These are phyloP conservation scores for Dactylis glomerata DNA, from an alignment of 176 grass and related monocot species.

Conservation along the genomic window DNA sequence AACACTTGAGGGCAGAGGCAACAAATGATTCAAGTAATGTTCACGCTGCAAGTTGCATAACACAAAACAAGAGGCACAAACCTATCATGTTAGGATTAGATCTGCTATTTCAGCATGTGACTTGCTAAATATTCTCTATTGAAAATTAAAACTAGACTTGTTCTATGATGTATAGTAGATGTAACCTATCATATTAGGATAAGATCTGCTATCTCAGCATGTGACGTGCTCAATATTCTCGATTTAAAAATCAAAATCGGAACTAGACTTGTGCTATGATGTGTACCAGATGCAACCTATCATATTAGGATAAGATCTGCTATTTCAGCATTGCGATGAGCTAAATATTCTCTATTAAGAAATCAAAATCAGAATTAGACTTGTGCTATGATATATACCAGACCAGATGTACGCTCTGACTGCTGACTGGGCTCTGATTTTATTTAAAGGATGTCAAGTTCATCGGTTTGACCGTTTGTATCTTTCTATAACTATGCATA, in stretches of 20 bases:
- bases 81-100: background rate
- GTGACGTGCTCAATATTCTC: background rate
- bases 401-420: background rate
- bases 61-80: background rate
- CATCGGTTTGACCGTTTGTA: background rate
- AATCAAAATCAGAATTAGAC: background rate
- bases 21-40: constrained; percentile 4
- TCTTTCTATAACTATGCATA: background rate
- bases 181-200: background rate
- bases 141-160: too few relatives aligned
- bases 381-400: background rate
- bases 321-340: background rate
- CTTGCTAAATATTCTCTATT: background rate
- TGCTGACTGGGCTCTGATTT: background rate
- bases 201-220: background rate
- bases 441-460: background rate
- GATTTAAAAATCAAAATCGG: background rate
- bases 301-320: background rate
- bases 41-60: background rate
- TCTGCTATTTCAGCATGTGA: background rate
- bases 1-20: background rate
- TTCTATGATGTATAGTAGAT: too few relatives aligned
- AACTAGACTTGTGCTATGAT: too few relatives aligned
- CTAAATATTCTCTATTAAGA: background rate
- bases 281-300: background rate